Conservation (phyloP, 176 grass and related monocot genomes). For the Oropetium thomaeum region DNA sequence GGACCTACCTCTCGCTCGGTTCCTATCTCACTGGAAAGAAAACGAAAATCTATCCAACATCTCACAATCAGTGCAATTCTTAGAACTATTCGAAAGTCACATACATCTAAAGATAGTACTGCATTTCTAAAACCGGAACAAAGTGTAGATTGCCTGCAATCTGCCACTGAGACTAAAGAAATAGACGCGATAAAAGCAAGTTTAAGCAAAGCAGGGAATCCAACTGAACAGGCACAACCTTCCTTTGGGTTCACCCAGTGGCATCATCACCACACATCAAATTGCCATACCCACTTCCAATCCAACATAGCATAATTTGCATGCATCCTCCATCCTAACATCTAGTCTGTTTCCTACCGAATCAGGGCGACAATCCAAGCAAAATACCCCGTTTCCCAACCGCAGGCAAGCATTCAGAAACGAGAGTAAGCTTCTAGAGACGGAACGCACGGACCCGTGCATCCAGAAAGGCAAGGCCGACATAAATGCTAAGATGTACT, state of each 20-base stretch:
- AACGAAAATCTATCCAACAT: background rate
- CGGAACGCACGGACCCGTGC: background rate
- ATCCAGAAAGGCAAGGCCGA: background rate
- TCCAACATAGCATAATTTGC: background rate
- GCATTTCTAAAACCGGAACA: background rate
- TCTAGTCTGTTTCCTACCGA: background rate
- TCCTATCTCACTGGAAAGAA: background rate
- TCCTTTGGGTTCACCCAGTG: background rate
- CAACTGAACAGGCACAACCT: slow-evolving; percentile 1
- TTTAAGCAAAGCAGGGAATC: background rate
- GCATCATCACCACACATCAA: background rate
- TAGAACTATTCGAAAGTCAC: background rate
- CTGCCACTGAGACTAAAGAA: background rate
- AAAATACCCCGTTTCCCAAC: background rate
- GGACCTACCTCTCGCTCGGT: background rate
- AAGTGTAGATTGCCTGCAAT: background rate
- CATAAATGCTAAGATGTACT: background rate
- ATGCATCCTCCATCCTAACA: background rate
- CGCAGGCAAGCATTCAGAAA: background rate
- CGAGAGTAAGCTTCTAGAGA: background rate
- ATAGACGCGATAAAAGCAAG: background rate
- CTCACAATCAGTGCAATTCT: background rate
- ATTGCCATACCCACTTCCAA: background rate
- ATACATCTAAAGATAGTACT: background rate
- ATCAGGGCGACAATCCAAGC: background rate